Evolutionary conservation across 2,329 filamentous ascomycete species (phyloP).

Genomic region (Cladorrhinum sp.): DNA sequence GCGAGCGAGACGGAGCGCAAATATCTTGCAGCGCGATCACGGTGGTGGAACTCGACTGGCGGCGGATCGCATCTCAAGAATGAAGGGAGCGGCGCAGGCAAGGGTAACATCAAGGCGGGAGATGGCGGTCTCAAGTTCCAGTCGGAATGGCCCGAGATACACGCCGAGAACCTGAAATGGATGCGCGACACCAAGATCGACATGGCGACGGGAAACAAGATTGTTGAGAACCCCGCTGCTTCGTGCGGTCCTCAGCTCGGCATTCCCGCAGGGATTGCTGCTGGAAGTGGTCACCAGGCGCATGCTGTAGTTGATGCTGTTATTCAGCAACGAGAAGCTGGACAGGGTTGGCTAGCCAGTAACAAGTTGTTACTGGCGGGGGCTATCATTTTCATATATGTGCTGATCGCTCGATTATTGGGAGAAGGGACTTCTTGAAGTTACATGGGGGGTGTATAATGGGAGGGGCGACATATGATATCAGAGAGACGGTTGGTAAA

Average conservation of each 20-base stretch:
- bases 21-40: conserved; percentile 70
- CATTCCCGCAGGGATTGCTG: conserved; percentile 60
- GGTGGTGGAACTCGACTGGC: conserved; percentile 97
- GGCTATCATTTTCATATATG: conserved; percentile 73
- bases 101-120: conserved; percentile 83
- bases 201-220: conserved; percentile 64
- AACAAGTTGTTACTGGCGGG: conserved; percentile 76
- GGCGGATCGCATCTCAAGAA: conserved; percentile 67
- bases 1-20: conserved; percentile 74
- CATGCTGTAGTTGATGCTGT: conserved; percentile 73
- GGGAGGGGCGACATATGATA: background rate
- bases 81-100: conserved; percentile 47
- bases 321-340: conserved; percentile 73
- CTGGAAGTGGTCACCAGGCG: conserved; percentile 61
- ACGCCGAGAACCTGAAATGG: conserved; percentile 88
- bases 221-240: conserved; percentile 38
- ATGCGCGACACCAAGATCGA: conserved; percentile 83
- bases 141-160: conserved; percentile 83
- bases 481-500: background rate
- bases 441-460: background rate
- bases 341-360: conserved; percentile 75
- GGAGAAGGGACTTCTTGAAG: conserved; percentile 40
- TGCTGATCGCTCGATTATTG: conserved; percentile 73
- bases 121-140: conserved; percentile 91
- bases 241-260: conserved; percentile 53